phyloP scores from a whole-genome alignment of 139 green algal genomes.

The Tetraselmis chui region DNA sequence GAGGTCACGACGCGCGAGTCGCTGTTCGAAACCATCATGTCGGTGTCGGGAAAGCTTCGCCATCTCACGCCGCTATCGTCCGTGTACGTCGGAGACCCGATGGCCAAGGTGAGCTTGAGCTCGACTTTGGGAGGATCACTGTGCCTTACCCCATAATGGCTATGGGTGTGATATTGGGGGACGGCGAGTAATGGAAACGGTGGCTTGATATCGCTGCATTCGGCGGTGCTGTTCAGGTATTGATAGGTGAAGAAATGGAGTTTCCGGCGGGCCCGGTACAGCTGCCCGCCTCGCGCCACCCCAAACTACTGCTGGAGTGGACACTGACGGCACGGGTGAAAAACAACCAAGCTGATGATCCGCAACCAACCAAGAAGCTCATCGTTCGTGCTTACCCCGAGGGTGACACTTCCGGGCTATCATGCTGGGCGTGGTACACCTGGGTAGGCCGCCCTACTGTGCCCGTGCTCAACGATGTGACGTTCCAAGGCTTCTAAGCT shows the following conservation, averaged over 20 bases:
- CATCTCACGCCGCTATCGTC: not conserved
- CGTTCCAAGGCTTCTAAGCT: no score
- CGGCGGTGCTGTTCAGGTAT: no score
- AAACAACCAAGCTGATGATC: not conserved
- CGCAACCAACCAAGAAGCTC: not conserved
- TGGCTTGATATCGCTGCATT: no score
- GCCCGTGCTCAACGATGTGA: no score
- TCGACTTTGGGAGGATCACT: no score
- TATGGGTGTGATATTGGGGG: no score
- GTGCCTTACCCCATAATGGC: no score
- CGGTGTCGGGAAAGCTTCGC: not conserved
- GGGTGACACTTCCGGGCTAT: not conserved
- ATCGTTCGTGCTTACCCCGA: not conserved
- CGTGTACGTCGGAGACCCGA: not conserved
- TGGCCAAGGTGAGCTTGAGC: not conserved
- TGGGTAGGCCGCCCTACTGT: no score
- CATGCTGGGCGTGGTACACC: not conserved
- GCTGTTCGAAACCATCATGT: not conserved
- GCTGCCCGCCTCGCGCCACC: not conserved
- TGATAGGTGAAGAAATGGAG: not conserved
- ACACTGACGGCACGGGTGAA: not conserved
- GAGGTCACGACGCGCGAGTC: not conserved
- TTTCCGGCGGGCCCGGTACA: not conserved
- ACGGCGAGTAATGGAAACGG: no score
- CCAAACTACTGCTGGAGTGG: not conserved